A percentile compares a stretch with the other conserved stretches of the same genome.
These are phyloP conservation scores for Clarireedia monteithiana DNA, from an alignment of 2,329 filamentous ascomycete species.

Conservation along the genomic window DNA sequence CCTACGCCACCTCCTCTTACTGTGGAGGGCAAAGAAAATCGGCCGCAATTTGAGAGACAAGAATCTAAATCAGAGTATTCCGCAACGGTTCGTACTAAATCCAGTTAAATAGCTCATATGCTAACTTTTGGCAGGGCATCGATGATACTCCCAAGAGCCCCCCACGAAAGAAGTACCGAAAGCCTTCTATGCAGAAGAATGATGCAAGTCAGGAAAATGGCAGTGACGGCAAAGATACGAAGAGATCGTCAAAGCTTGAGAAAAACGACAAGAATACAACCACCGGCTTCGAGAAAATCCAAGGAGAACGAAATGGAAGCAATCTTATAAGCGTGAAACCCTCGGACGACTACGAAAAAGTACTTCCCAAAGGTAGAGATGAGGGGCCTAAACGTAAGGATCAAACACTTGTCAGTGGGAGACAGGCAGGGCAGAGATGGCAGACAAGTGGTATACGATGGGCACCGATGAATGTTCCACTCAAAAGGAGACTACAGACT, in stretches of 20 bases:
- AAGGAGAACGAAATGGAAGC: constrained; percentile 15
- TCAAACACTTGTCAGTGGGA: constrained; percentile 23
- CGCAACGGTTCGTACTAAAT: constrained; percentile 18
- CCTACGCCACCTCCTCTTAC: constrained; percentile 9
- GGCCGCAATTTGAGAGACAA: constrained; percentile 18
- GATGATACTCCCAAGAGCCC: constrained; percentile 24
- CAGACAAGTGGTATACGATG: constrained; percentile 58
- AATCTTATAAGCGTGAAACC: constrained; percentile 24
- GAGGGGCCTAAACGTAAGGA: constrained; percentile 16
- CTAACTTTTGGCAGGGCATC: constrained; percentile 19
- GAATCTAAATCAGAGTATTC: constrained; percentile 24
- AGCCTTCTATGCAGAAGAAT: constrained; percentile 20
- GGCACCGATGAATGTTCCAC: constrained; percentile 69
- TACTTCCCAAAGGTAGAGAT: constrained; percentile 9
- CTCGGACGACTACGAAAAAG: constrained; percentile 15
- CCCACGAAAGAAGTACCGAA: constrained; percentile 21
- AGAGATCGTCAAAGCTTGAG: background rate
- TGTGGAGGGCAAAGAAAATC: constrained; percentile 10
- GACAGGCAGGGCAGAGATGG: constrained; percentile 29
- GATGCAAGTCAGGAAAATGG: constrained; percentile 12
- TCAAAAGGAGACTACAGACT: constrained; percentile 67
- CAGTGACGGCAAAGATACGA: constrained; percentile 5
- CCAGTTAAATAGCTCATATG: constrained; percentile 7
- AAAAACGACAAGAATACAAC: constrained; percentile 6
- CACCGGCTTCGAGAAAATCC: constrained; percentile 20